phyloP scores from a whole-genome alignment of 148 eudicot genomes.

The Cornus suecica region DNA sequence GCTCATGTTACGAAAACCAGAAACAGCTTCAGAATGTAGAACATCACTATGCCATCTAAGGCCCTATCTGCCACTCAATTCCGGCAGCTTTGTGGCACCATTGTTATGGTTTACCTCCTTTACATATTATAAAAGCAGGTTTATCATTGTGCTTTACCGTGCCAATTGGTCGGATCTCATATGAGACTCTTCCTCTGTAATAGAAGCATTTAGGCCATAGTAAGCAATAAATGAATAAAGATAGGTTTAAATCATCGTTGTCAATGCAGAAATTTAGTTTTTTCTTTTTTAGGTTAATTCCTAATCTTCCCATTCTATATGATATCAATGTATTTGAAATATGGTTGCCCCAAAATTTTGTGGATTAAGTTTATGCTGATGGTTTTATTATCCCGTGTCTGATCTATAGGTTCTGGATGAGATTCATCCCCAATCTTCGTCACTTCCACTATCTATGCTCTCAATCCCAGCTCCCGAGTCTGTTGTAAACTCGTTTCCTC shows the following conservation, averaged over 20 bases:
- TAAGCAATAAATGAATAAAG: too few species aligned
- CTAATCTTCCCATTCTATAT: not conserved
- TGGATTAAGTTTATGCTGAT: not conserved
- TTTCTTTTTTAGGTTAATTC: not conserved
- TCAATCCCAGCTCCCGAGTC: constrained; percentile 76
- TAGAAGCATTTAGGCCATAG: too few species aligned
- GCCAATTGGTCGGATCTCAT: not conserved
- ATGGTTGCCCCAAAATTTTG: not conserved
- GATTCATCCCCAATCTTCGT: constrained; percentile 66
- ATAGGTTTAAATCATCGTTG: not conserved
- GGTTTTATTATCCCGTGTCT: not conserved
- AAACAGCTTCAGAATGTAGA: too few species aligned
- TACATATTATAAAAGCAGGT: not conserved
- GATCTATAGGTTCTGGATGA: constrained; percentile 74
- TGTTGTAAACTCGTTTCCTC: constrained; percentile 71
- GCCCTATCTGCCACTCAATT: too few species aligned
- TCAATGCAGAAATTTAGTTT: not conserved
- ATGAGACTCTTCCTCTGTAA: not conserved
- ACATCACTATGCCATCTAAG: too few species aligned
- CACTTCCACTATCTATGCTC: constrained; percentile 58
- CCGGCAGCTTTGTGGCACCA: too few species aligned
- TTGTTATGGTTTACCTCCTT: not conserved
- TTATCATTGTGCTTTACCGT: not conserved
- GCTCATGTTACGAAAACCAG: too few species aligned
- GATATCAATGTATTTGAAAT: not conserved